These are phyloP conservation scores for Capsicum pubescens DNA, from an alignment of 257 asterid species.

Conservation along the genomic window DNA sequence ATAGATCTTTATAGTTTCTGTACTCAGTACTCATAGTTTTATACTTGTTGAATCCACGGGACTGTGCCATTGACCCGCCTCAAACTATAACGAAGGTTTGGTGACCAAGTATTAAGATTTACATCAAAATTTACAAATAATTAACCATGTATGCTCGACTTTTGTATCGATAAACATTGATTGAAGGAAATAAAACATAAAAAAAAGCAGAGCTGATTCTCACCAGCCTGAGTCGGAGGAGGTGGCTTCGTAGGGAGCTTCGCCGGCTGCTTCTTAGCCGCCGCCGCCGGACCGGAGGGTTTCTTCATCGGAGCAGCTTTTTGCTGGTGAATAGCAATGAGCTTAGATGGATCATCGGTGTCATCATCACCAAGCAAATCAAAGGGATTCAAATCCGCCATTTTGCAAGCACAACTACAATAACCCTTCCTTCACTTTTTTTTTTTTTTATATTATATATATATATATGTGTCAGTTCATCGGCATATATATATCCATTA, in stretches of 20 bases:
- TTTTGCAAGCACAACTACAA: constrained; percentile 38
- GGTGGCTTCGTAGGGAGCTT: constrained; percentile 81
- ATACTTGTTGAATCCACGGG: too few relatives aligned
- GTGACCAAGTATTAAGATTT: too few relatives aligned
- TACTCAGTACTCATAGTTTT: too few relatives aligned
- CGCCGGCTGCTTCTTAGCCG: constrained; percentile 50
- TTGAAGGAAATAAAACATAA: background rate
- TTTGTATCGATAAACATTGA: background rate
- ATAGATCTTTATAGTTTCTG: too few relatives aligned
- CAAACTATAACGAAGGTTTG: too few relatives aligned
- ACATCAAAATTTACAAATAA: too few relatives aligned
- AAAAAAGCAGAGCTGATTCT: background rate
- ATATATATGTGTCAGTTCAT: background rate
- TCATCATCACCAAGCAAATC: constrained; percentile 87
- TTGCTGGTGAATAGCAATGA: constrained; percentile 64
- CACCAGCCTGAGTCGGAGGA: constrained; percentile 82
- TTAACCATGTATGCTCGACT: too few relatives aligned
- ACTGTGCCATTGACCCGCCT: too few relatives aligned
- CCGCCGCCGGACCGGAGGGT: constrained; percentile 42
- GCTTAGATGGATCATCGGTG: constrained; percentile 63
- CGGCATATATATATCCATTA: constrained; percentile 35
- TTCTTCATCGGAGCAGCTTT: constrained; percentile 61
- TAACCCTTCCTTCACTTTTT: constrained; percentile 21
- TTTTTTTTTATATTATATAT: too few relatives aligned
- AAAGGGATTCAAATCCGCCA: constrained; percentile 87